These are phyloP conservation scores for Plectosphaerella cucumerina DNA, from an alignment of 2,329 filamentous ascomycete genomes.

Conservation along the genomic window DNA sequence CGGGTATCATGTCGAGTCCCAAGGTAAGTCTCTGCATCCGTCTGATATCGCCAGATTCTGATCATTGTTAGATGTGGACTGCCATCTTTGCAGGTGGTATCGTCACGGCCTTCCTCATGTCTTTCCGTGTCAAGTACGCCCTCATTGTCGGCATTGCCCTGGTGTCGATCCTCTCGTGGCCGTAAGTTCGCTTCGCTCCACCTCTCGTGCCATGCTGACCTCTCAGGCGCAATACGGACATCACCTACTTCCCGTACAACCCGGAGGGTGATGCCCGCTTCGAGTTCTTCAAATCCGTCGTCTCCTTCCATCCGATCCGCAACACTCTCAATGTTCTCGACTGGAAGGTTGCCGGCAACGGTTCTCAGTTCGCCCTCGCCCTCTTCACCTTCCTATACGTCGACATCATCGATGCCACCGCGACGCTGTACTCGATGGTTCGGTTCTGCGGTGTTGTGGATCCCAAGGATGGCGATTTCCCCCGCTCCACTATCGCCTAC, in stretches of 20 bases:
- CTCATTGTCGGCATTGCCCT: slow-evolving; percentile 70
- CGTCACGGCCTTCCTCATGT: slow-evolving; percentile 75
- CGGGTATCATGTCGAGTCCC: slow-evolving; percentile 71
- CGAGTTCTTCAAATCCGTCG: slow-evolving; percentile 69
- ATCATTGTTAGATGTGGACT: slow-evolving; percentile 65
- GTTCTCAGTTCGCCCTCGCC: slow-evolving; percentile 63
- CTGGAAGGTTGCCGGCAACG: slow-evolving; percentile 55
- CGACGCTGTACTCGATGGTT: slow-evolving; percentile 78
- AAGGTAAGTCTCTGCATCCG: slow-evolving; percentile 42
- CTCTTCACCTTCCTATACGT: slow-evolving; percentile 77
- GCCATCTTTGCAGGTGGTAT: slow-evolving; percentile 78
- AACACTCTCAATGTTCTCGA: slow-evolving; percentile 60
- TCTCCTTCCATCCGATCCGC: slow-evolving; percentile 67
- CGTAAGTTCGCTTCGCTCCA: slow-evolving; percentile 37
- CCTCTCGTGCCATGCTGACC: slow-evolving; percentile 5
- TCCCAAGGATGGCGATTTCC: slow-evolving; percentile 71
- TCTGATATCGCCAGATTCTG: neutral
- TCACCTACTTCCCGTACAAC: slow-evolving; percentile 71
- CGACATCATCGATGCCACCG: slow-evolving; percentile 74
- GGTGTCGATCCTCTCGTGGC: slow-evolving; percentile 72
- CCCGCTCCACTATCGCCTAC: slow-evolving; percentile 77
- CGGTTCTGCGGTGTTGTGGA: slow-evolving; percentile 66
- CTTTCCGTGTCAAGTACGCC: slow-evolving; percentile 70
- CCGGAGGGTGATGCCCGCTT: slow-evolving; percentile 60
- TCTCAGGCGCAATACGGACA: slow-evolving; percentile 55